A percentile compares a stretch with the other conserved stretches of the same genome.
These are phyloP conservation scores for Aspergillus fumigatiaffinis DNA, from an alignment of 2,329 filamentous ascomycete species.

Conservation along the genomic window DNA sequence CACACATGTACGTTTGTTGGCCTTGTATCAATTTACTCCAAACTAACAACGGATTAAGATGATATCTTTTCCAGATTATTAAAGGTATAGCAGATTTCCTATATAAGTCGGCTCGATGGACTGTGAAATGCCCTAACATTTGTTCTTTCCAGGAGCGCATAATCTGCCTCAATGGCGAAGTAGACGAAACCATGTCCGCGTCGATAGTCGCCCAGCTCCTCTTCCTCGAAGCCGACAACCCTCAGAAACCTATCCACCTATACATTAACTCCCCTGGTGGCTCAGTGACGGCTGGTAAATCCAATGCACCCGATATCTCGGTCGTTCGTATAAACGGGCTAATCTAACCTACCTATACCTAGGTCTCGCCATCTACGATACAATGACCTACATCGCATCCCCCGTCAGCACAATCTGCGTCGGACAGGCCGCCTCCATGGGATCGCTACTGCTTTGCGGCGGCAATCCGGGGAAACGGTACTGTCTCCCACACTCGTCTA, in stretches of 20 bases:
- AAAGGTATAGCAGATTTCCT: slow-evolving; percentile 54
- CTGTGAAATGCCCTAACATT: not conserved
- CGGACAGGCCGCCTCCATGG: slow-evolving; percentile 94
- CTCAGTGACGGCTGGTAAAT: slow-evolving; percentile 72
- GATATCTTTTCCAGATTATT: slow-evolving; percentile 79
- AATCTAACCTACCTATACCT: slow-evolving; percentile 12
- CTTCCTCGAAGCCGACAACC: slow-evolving; percentile 95
- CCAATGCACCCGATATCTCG: not conserved
- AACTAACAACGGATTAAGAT: slow-evolving; percentile 46
- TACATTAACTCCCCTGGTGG: slow-evolving; percentile 98
- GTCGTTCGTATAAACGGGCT: not conserved
- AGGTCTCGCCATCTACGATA: slow-evolving; percentile 86
- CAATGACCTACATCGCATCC: slow-evolving; percentile 93
- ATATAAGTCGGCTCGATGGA: slow-evolving; percentile 4
- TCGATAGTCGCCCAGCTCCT: slow-evolving; percentile 92
- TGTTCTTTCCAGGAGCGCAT: slow-evolving; percentile 71
- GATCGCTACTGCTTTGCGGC: slow-evolving; percentile 79
- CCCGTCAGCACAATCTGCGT: slow-evolving; percentile 94
- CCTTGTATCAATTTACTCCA: not conserved
- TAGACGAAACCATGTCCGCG: slow-evolving; percentile 88
- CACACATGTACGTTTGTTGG: slow-evolving; percentile 62
- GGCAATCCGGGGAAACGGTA: slow-evolving; percentile 81
- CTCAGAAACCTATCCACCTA: slow-evolving; percentile 90
- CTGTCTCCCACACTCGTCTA: slow-evolving; percentile 84
- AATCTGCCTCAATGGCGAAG: slow-evolving; percentile 84